phyloP scores from a whole-genome alignment of 108 stramenopile species.

The Nitzschia sp. region DNA sequence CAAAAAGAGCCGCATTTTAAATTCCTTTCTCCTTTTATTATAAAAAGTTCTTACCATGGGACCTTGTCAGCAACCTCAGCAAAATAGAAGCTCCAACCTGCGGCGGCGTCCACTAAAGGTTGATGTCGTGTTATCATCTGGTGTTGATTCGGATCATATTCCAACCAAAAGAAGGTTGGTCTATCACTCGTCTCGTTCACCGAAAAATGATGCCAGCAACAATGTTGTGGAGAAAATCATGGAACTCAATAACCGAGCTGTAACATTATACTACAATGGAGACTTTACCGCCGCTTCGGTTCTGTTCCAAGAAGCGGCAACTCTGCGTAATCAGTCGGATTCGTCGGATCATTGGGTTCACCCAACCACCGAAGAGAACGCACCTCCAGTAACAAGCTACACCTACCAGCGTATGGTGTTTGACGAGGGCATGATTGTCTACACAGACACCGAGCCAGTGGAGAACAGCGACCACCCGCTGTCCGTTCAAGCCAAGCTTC shows the following conservation, averaged over 20 bases:
- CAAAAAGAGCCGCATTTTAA: too few relatives aligned
- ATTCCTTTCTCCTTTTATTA: too few relatives aligned
- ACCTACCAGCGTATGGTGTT: constrained; percentile 64
- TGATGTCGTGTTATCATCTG: background rate
- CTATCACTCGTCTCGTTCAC: background rate
- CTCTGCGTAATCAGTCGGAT: constrained; percentile 10
- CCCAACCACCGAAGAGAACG: background rate
- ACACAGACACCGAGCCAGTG: constrained; percentile 24
- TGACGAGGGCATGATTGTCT: constrained; percentile 66
- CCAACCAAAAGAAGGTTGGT: constrained; percentile 9
- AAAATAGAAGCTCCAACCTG: constrained; percentile 13
- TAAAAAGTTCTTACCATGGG: too few relatives aligned
- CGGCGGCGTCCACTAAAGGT: constrained; percentile 10
- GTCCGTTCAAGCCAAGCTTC: constrained; percentile 28
- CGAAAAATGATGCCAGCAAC: background rate
- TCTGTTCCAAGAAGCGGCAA: constrained; percentile 34
- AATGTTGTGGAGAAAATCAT: constrained; percentile 12
- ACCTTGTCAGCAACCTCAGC: background rate
- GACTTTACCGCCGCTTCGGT: constrained; percentile 23
- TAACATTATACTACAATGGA: constrained; percentile 24
- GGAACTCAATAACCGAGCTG: constrained; percentile 31
- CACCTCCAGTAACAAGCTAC: constrained; percentile 30
- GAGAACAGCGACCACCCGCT: constrained; percentile 22
- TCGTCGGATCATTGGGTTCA: background rate
- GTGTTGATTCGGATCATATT: background rate